Evolutionary conservation across 371 early-diverging fungal genomes (phyloP).

Genomic region (Syncephalis plumigaleata): DNA sequence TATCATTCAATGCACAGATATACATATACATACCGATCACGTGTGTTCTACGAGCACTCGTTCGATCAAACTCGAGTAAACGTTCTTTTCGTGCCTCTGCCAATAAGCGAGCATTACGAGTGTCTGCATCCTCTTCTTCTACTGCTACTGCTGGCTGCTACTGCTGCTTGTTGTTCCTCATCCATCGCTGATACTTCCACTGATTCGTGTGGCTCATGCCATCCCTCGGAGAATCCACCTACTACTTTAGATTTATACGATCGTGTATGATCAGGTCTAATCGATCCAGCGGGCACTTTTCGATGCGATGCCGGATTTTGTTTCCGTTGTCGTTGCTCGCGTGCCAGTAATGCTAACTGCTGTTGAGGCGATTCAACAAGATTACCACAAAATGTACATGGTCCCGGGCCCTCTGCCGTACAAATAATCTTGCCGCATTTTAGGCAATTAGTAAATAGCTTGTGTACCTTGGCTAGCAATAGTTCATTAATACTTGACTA

Average conservation of each 20-base stretch:
- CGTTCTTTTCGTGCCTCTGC: constrained; percentile 59
- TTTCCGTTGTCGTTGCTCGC: constrained; percentile 14
- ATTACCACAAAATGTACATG: constrained; percentile 65
- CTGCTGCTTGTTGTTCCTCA: too few relatives aligned
- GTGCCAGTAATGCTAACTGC: constrained; percentile 27
- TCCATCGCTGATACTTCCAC: too few relatives aligned
- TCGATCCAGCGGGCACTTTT: constrained; percentile 6
- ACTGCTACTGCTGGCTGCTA: constrained; percentile 6
- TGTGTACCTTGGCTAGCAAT: constrained; percentile 51
- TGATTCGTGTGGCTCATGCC: background rate
- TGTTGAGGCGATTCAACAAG: constrained; percentile 54
- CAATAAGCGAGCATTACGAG: constrained; percentile 8
- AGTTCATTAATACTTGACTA: background rate
- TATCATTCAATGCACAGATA: constrained; percentile 16
- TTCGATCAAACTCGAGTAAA: constrained; percentile 62
- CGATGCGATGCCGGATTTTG: constrained; percentile 4
- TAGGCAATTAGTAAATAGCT: constrained; percentile 67
- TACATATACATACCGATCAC: constrained; percentile 28
- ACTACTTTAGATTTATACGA: background rate
- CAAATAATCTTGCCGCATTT: constrained; percentile 83
- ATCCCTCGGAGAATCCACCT: background rate
- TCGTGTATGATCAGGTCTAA: background rate
- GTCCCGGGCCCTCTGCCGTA: constrained; percentile 59
- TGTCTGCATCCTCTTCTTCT: constrained; percentile 26
- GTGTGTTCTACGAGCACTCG: constrained; percentile 52